These are phyloP conservation scores for Citrullus colocynthis DNA, from an alignment of 306 rosid species.

Conservation along the genomic window DNA sequence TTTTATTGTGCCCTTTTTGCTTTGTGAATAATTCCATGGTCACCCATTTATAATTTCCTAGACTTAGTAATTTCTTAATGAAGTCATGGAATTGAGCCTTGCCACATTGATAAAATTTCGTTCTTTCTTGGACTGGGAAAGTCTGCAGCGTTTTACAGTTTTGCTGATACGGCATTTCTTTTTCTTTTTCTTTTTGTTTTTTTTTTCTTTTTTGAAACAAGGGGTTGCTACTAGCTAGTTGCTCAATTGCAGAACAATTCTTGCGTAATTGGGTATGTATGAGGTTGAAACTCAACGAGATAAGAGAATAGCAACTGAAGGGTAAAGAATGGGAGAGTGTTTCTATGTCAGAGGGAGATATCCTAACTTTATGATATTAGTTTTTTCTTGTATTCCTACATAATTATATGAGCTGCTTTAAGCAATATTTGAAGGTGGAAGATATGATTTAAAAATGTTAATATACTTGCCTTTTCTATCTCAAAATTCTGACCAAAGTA, in stretches of 20 bases:
- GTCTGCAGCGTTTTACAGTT: neutral
- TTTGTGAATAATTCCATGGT: neutral
- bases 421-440: neutral
- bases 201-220: neutral
- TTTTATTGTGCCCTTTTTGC: neutral
- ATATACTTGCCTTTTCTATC: neutral
- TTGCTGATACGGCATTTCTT: neutral
- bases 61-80: neutral
- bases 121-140: neutral
- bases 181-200: neutral
- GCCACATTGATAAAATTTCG: neutral
- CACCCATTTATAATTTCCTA: neutral
- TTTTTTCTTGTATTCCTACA: neutral
- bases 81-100: neutral
- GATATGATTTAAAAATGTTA: neutral
- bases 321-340: neutral
- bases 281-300: neutral
- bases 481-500: neutral
- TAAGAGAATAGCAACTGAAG: neutral
- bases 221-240: neutral
- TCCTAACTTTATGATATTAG: neutral
- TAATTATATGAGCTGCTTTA: neutral
- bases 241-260: neutral
- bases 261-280: neutral
- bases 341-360: neutral